These are phyloP conservation scores for Gomphus bonarii DNA, from an alignment of 1,284 basidiomycete species.

Conservation along the genomic window DNA sequence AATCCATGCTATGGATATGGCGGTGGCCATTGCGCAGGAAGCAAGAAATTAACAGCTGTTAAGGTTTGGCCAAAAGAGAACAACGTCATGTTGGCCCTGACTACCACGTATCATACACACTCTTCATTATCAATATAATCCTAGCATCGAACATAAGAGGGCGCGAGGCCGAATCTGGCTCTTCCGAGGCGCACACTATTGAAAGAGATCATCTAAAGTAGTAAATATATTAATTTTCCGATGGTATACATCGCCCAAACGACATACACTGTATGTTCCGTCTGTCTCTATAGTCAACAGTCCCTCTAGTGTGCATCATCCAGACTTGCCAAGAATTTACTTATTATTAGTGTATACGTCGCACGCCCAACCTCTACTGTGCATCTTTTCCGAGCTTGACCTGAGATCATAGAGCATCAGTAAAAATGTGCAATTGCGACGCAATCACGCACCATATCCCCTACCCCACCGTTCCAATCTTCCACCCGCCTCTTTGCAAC, in stretches of 20 bases:
- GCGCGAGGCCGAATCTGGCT: too few relatives aligned
- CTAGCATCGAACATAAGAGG: too few relatives aligned
- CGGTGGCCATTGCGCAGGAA: neutral
- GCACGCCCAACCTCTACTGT: too few relatives aligned
- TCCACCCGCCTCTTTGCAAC: slow-evolving; percentile 51
- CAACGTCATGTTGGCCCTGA: too few relatives aligned
- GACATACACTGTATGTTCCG: neutral
- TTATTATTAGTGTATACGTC: too few relatives aligned
- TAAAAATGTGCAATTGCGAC: neutral
- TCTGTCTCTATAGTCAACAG: neutral
- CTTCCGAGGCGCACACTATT: too few relatives aligned
- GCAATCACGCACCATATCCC: neutral
- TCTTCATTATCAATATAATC: slow-evolving; percentile 30
- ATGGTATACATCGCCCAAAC: neutral
- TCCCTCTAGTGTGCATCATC: neutral
- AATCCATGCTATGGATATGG: slow-evolving; percentile 14
- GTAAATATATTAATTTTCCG: too few relatives aligned
- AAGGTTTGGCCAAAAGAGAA: too few relatives aligned
- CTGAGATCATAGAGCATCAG: neutral
- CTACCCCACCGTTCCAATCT: slow-evolving; percentile 34
- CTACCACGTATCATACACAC: slow-evolving; percentile 14
- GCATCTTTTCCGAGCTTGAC: too few relatives aligned
- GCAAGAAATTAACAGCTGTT: too few relatives aligned
- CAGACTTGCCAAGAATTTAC: neutral
- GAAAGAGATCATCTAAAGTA: too few relatives aligned